These are phyloP conservation scores for Myxozyma udenii DNA, from an alignment of 805 yeast species.

Conservation along the genomic window DNA sequence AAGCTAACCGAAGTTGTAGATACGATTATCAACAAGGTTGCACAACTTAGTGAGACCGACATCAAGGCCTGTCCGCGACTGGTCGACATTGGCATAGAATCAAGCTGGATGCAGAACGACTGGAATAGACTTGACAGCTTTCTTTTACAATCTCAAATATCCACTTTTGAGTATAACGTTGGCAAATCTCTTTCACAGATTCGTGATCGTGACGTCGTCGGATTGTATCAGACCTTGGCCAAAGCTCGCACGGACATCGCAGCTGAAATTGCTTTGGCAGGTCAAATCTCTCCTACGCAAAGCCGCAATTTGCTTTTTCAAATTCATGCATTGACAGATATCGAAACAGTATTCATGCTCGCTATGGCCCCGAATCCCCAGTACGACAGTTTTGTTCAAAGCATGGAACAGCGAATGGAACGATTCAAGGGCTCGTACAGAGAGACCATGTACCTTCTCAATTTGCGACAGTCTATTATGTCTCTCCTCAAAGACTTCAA, in stretches of 20 bases:
- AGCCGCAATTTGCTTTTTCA: slow-evolving; percentile 49
- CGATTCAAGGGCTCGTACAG: slow-evolving; percentile 53
- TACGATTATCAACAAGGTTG: slow-evolving; percentile 50
- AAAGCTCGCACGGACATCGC: slow-evolving; percentile 62
- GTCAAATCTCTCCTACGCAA: slow-evolving; percentile 51
- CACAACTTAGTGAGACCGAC: slow-evolving; percentile 34
- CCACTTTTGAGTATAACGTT: slow-evolving; percentile 56
- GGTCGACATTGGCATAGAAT: slow-evolving; percentile 67
- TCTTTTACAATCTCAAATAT: slow-evolving; percentile 53
- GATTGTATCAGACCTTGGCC: slow-evolving; percentile 45
- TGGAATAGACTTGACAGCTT: slow-evolving; percentile 52
- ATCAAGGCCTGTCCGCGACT: slow-evolving; percentile 50
- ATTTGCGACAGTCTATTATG: slow-evolving; percentile 40
- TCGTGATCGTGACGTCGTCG: slow-evolving; percentile 37
- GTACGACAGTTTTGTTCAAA: slow-evolving; percentile 19
- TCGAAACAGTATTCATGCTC: slow-evolving; percentile 42
- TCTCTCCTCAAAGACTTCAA: background rate
- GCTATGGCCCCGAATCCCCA: background rate
- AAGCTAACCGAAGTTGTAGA: slow-evolving; percentile 1
- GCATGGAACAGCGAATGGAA: slow-evolving; percentile 32
- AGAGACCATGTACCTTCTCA: slow-evolving; percentile 56
- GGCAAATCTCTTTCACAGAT: slow-evolving; percentile 61
- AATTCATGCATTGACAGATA: slow-evolving; percentile 61
- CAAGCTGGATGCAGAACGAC: slow-evolving; percentile 67
- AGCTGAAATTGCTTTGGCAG: slow-evolving; percentile 49